These are phyloP conservation scores for Cryoendolithus antarcticus DNA, from an alignment of 2,329 filamentous ascomycete genomes.

Conservation along the genomic window DNA sequence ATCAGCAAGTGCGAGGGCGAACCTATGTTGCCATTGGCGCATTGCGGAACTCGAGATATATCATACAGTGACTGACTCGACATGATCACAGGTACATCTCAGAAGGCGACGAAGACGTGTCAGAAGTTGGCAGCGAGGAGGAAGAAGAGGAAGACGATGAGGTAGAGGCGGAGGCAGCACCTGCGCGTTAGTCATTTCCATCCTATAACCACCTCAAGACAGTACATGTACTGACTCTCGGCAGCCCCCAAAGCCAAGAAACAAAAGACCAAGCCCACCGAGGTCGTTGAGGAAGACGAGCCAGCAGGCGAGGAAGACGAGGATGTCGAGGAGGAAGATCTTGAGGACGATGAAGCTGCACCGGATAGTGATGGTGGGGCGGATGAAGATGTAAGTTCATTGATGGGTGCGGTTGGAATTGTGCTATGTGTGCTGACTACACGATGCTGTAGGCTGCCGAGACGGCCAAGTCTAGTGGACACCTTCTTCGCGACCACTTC, in stretches of 20 bases:
- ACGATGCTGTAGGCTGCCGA: slow-evolving; percentile 11
- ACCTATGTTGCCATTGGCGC: too few relatives aligned
- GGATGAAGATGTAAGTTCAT: slow-evolving; percentile 10
- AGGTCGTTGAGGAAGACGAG: slow-evolving; percentile 11
- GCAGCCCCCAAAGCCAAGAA: slow-evolving; percentile 18
- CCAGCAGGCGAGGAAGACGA: slow-evolving; percentile 7
- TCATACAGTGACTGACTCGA: too few relatives aligned
- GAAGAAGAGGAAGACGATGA: too few relatives aligned
- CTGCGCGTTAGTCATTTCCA: too few relatives aligned
- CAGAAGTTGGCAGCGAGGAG: too few relatives aligned
- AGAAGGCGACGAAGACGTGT: too few relatives aligned
- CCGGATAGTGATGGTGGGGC: slow-evolving; percentile 11
- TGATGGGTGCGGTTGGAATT: slow-evolving; percentile 1
- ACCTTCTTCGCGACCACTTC: slow-evolving; percentile 1
- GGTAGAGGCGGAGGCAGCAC: too few relatives aligned
- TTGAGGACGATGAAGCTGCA: slow-evolving; percentile 12
- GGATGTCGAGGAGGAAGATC: slow-evolving; percentile 10
- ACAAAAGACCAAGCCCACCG: slow-evolving; percentile 16
- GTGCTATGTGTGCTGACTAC: background rate
- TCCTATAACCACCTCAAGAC: too few relatives aligned
- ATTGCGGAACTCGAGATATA: too few relatives aligned
- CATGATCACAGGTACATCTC: too few relatives aligned
- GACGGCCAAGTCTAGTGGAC: slow-evolving; percentile 6
- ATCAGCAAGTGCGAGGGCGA: too few relatives aligned
- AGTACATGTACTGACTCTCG: too few relatives aligned